Conservation (phyloP, 768 basidiomycete species). For the Xerocomellus intermedius region DNA sequence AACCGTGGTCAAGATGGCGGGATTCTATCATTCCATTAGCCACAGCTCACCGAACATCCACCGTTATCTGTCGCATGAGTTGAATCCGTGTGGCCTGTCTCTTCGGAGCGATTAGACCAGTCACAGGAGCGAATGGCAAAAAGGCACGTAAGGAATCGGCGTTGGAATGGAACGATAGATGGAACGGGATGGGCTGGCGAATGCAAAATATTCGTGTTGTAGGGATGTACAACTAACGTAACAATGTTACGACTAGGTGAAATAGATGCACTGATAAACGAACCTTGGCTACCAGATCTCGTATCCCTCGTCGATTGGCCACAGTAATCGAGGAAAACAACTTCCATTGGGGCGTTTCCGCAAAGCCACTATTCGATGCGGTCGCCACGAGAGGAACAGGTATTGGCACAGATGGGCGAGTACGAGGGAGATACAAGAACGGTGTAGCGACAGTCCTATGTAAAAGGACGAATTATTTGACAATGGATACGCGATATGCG, state of each 20-base stretch:
- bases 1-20: not conserved
- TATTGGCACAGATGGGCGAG: conserved; percentile 53
- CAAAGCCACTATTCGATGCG: conserved; percentile 39
- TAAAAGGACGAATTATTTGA: not conserved
- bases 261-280: conserved; percentile 2
- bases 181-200: conserved; percentile 62
- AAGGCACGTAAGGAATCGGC: conserved; percentile 57
- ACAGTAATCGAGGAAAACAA: conserved; percentile 40
- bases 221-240: conserved; percentile 49
- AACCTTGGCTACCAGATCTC: conserved; percentile 40
- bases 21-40: not conserved
- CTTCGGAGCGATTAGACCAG: conserved; percentile 26
- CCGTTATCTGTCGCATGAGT: conserved; percentile 63
- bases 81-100: conserved; percentile 51
- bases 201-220: conserved; percentile 58
- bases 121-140: conserved; percentile 54
- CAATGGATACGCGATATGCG: not conserved
- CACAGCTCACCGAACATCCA: conserved; percentile 53
- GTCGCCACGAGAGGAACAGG: conserved; percentile 43
- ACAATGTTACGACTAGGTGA: not conserved
- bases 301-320: conserved; percentile 36
- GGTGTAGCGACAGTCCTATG: conserved; percentile 55
- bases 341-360: conserved; percentile 50
- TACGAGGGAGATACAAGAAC: conserved; percentile 65
- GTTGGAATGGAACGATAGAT: conserved; percentile 58